Evolutionary conservation across 2,329 filamentous ascomycete genomes (phyloP), one percentile per base, ranked within the genome.

Genomic region (Escovopsis sp.): DNA sequence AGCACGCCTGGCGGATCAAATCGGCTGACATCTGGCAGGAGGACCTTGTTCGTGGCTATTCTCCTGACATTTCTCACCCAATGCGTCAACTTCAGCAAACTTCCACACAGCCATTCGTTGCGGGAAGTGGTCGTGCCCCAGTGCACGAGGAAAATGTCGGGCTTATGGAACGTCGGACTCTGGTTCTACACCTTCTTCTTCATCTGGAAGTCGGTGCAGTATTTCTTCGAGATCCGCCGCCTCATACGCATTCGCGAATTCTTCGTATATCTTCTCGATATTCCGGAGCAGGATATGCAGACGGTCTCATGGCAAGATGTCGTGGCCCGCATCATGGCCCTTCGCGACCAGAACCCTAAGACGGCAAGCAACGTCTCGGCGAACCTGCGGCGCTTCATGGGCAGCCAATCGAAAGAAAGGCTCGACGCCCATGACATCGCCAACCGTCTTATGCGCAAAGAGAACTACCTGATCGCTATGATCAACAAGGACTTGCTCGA

Each of bases 381-480:
- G 4, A 59, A 57, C 5, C 59, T 72, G 39, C 64, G 69, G 3
- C 61, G 57, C n/a, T 75, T 64, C 45, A 67, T 88, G 42, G 81
- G 82, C 31, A 86, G 77, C 39, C 85, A 92, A 51, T 92, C 85
- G 16, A 93, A 94, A 54, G 85, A 96, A 58, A 72, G 88, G 42
- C 77, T 98, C 46, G 90, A 94, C 56, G 90, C 90, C 10, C 85
- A 94, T 48, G 90, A 94, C 50, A 96, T 98, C 53, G 90, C 90
- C 6, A 98, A 96, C 51, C 76, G 90, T 23, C 61, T 98, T 31
- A 96, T 98, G 90, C 79, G 90, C 39, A 81, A 84, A 50, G 88
- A 94, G 43, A 98, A 98, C 50, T 98, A 94, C 48, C 72, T 94
- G 42, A 94, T 98, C 48, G 90, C 90, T 4, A 67, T 98, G 48